Evolutionary conservation across 495 filamentous ascomycete species (phyloP).

Genomic region (Xylaria bambusicola): DNA sequence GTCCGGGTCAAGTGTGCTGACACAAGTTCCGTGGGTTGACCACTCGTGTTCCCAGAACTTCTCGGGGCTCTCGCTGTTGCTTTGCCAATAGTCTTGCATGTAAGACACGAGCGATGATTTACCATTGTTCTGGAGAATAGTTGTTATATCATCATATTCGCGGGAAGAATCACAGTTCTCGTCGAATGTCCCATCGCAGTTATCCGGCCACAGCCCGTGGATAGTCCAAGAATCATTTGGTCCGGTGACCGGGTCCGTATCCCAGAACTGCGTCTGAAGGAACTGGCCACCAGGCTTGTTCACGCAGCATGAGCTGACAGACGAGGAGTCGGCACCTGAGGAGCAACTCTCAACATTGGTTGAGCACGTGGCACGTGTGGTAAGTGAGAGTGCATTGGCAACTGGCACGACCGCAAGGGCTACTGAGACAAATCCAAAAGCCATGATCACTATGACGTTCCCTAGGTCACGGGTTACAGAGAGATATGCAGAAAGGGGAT

Average conservation of each 20-base stretch:
- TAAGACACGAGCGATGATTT: slow-evolving; percentile 55
- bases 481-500: neutral
- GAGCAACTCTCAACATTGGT: slow-evolving; percentile 18
- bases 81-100: slow-evolving; percentile 74
- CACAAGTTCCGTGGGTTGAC: slow-evolving; percentile 75
- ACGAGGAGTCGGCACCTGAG: slow-evolving; percentile 4
- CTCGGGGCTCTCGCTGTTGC: slow-evolving; percentile 55
- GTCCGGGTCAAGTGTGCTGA: slow-evolving; percentile 62
- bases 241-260: slow-evolving; percentile 67
- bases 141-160: slow-evolving; percentile 66
- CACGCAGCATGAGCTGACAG: slow-evolving; percentile 69
- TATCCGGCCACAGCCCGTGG: slow-evolving; percentile 81
- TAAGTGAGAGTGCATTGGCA: neutral
- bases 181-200: slow-evolving; percentile 75
- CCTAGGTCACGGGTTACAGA: neutral
- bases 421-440: neutral
- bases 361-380: slow-evolving; percentile 11
- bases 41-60: slow-evolving; percentile 83
- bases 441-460: neutral
- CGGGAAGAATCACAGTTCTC: slow-evolving; percentile 65
- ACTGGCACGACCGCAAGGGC: slow-evolving; percentile 15
- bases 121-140: slow-evolving; percentile 25
- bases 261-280: slow-evolving; percentile 84
- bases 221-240: slow-evolving; percentile 79
- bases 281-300: slow-evolving; percentile 75